Base-by-base conservation (phyloP, 2,329 filamentous ascomycete genomes). In the Beauveria sp. region DNA sequence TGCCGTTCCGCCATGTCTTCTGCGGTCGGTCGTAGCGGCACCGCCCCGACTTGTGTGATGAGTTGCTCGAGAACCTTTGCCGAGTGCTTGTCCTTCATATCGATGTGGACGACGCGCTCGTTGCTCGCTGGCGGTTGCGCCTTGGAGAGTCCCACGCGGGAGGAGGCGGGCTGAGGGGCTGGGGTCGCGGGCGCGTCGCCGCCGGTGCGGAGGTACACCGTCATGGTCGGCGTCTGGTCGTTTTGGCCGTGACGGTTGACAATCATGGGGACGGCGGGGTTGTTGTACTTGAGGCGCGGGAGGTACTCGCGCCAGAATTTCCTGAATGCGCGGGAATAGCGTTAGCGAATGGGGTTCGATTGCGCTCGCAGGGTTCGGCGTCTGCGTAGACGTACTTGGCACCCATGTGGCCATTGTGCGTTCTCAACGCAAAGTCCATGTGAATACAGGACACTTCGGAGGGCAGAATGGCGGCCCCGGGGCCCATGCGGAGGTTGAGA, bases 221-320 rank as follows among this genome's bases (percentile, higher is more conserved):
- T 86, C 76, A 92, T 79, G 52, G 78, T 80, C 16, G 89, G 84
- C 7, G 83, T 77, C 24, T 79, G 79, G 5, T 78, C 73, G 67
- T 85, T 80, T 50, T 87, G 76, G 43, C 73, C 69, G 65, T 83
- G 87, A 63, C 90, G 88, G 74, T 88, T 88, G 69, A 96, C 85
- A 63, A 90, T 87, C 83, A 98, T 96, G 49, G 88, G 85, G 51
- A 97, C 75, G 14, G 86, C 78, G 0, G 95, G 95, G 74, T 99
- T 99, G 81, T 96, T 89, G 79, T 88, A 99, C 81, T 99, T 97
- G 67, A 99, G 81, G 62, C 91, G 86, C 24, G 91, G 90, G 53
- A 98, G 86, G 72, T 87, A 88, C 64, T 87, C 80, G 66, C 84
- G 86, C 90, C 91, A 96, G 83, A 99, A 97, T 78, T 91, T 91